Evolutionary conservation across 192 early-diverging fungal species (phyloP), one percentile per base, ranked within the genome.

Genomic region (Dissophora globulifera): DNA sequence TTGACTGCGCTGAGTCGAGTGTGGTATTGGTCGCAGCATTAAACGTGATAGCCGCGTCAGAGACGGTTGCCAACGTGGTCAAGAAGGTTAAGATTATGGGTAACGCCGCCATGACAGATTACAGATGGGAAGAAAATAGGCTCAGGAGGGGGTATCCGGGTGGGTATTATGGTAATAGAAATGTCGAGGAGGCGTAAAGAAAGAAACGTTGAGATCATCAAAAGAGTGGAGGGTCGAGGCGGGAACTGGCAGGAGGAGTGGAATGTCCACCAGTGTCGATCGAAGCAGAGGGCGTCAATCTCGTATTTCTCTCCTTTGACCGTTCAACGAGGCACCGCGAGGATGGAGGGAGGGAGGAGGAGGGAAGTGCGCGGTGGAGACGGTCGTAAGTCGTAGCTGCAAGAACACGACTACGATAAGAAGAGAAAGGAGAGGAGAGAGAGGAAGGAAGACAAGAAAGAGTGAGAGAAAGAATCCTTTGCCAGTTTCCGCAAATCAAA

Each of bases 81-180:
- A 60, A 60, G 4, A 46, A 25, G 3, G 53, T 55, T 23, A 38
- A 41, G 7, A 38, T n/a, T n/a, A n/a, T n/a, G n/a, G n/a, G n/a
- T n/a, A n/a, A n/a, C n/a, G 56, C 45, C 29, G 56, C 40, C 56
- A 58, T 58, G 42, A 58, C 9, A 15, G 56, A 58, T 58, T 58
- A 45, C 41, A 42, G n/a, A n/a, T 29, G 40, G 26, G 7, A 17
- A 4, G 26, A n/a, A 35, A n/a, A 38, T 5, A 41, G 31, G 41
- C n/a, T n/a, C n/a, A 26, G 41, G 27, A 7, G 19, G 23, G 33
- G 16, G 53, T n/a, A n/a, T n/a, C n/a, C n/a, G n/a, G 4, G 17
- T 54, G 54, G 41, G 33, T 43, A 45, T 26, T 58, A 45, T n/a
- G 33, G 30, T 16, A 25, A 42, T 16, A n/a, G 43, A n/a, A 45